These are phyloP conservation scores for Globisporangium viniferum DNA, from an alignment of 352 stramenopile genomes.

Conservation along the genomic window DNA sequence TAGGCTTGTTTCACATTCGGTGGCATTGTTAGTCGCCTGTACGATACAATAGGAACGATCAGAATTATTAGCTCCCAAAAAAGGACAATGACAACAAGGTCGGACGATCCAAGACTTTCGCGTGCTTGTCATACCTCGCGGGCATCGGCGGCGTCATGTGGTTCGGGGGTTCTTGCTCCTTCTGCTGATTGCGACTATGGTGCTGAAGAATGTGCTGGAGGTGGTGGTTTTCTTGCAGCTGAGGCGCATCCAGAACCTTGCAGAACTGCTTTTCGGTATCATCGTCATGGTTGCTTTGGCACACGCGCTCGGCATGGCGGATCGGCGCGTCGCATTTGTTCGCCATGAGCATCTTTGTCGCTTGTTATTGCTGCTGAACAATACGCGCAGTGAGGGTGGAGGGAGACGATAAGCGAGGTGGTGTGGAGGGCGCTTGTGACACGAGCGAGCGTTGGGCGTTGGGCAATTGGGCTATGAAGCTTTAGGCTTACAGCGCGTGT, in stretches of 20 bases:
- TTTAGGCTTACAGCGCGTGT: neutral
- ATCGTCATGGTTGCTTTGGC: neutral
- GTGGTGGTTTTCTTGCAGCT: neutral
- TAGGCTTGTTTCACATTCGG: neutral
- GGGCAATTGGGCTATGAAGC: neutral
- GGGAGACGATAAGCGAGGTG: neutral
- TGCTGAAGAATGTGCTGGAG: neutral
- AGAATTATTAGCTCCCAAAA: neutral
- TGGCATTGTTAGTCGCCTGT: neutral
- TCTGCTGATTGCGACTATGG: neutral
- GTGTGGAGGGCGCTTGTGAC: neutral
- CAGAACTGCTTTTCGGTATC: neutral
- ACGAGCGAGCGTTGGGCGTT: neutral
- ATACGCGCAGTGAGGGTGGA: neutral
- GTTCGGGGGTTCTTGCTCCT: neutral
- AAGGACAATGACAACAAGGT: neutral
- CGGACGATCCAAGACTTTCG: neutral
- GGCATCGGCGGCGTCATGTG: slow-evolving; percentile 1
- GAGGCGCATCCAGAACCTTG: neutral
- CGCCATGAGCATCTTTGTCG: slow-evolving; percentile 2
- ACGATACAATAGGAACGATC: neutral
- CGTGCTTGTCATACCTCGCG: neutral
- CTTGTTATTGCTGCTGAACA: neutral
- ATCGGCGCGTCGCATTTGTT: slow-evolving; percentile 8
- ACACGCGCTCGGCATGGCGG: slow-evolving; percentile 5